Evolutionary conservation across 768 basidiomycete genomes (phyloP), one percentile per base, ranked within the genome.

Genomic region (Dendrothele bispora): DNA sequence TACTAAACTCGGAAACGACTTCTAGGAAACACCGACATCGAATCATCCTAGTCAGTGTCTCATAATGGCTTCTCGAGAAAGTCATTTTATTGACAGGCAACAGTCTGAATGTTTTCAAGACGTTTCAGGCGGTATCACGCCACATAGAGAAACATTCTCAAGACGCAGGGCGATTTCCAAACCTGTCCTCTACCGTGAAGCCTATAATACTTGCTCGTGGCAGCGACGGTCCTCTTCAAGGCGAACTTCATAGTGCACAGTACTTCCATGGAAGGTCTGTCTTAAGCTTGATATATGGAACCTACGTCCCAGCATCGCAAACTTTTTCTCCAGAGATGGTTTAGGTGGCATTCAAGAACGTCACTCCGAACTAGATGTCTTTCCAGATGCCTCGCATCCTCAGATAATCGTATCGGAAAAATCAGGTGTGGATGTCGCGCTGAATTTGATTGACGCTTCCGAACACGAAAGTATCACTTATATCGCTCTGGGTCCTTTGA

Each of bases 251-350:
- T 58, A 84, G 77, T 43, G 94, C 93, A 12, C 76, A 84, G 53
- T 92, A 91, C 61, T 95, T 97, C 58, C 90, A 91, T 56, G 90
- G 90, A 56, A 80, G 75, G 89, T 82, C 52, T 32, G 71, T 64
- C n/a, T n/a, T n/a, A n/a, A 29, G 24, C 18, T 21, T 27, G 42
- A 40, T 5, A n/a, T n/a, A n/a, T n/a, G n/a, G n/a, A n/a, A n/a
- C n/a, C n/a, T n/a, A n/a, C n/a, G n/a, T n/a, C n/a, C n/a, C n/a
- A n/a, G 12, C 22, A 20, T 25, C 14, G 14, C 20, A 28, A 39
- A 36, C 24, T 51, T 39, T 50, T 43, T 34, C 15, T 32, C 11
- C 55, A 90, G 87, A 59, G 89, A 91, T 62, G 89, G 89, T 15
- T 63, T 91, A 12, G 74, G 80, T 2, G 71, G 70, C 27, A 87